Evolutionary conservation across 345 rosid species (phyloP).

Genomic region (Clarkia xantiana): DNA sequence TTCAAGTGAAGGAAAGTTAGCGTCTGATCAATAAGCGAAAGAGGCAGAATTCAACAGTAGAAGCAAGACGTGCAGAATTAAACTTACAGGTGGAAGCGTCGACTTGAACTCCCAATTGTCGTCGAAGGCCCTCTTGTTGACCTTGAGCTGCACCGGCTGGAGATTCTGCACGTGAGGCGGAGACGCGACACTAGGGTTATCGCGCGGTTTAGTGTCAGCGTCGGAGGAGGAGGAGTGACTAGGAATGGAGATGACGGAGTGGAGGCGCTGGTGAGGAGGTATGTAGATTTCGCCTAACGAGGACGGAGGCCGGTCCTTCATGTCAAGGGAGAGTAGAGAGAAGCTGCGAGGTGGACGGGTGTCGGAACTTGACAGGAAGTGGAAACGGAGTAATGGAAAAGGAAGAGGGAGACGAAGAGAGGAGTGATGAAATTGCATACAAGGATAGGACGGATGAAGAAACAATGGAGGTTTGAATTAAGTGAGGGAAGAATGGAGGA

Average conservation of each 20-base stretch:
- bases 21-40: too few species aligned
- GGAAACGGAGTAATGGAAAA: too few species aligned
- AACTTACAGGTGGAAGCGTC: conserved; percentile 17
- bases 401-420: too few species aligned
- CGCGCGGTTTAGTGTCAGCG: conserved; percentile 12
- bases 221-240: conserved; percentile 20
- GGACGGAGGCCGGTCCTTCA: conserved; percentile 68
- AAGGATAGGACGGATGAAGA: too few species aligned
- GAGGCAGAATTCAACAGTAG: too few species aligned
- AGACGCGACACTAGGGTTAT: conserved; percentile 14
- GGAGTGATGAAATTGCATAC: too few species aligned
- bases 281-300: conserved; percentile 44
- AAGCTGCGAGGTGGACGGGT: too few species aligned
- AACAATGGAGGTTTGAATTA: too few species aligned
- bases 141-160: conserved; percentile 6
- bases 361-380: too few species aligned
- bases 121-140: conserved; percentile 7
- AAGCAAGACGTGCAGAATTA: background rate
- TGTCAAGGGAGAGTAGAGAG: conserved; percentile 7
- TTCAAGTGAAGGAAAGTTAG: too few species aligned
- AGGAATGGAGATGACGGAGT: conserved; percentile 25
- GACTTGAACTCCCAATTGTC: conserved; percentile 24
- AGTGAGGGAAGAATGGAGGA: too few species aligned
- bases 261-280: conserved; percentile 70
- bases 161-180: conserved; percentile 9